Conservation (phyloP, 768 basidiomycete genomes). For the Rhodotorula toruloides region DNA sequence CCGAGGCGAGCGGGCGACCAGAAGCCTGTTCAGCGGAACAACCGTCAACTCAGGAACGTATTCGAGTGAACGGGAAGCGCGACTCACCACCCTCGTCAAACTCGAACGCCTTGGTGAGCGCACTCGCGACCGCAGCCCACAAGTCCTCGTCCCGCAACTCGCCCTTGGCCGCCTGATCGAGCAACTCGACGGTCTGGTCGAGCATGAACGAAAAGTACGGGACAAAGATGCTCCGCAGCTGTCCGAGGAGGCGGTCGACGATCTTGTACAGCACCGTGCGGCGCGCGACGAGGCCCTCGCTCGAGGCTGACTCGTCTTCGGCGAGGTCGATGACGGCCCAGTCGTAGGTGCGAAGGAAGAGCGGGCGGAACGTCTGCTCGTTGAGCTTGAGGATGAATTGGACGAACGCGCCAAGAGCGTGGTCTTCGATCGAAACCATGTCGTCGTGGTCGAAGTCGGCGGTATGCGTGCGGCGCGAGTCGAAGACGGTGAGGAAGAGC, state of each 20-base stretch:
- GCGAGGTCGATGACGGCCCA: constrained; percentile 69
- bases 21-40: constrained; percentile 56
- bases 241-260: constrained; percentile 68
- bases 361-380: constrained; percentile 79
- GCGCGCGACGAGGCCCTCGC: constrained; percentile 51
- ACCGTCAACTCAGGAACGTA: background rate
- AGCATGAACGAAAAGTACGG: constrained; percentile 81
- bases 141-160: constrained; percentile 50
- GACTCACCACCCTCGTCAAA: constrained; percentile 74
- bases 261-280: constrained; percentile 69
- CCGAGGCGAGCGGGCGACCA: constrained; percentile 81
- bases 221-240: constrained; percentile 87
- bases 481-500: constrained; percentile 72
- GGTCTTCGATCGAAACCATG: constrained; percentile 39
- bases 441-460: constrained; percentile 35
- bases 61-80: background rate
- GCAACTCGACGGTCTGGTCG: constrained; percentile 59
- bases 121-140: constrained; percentile 61
- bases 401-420: constrained; percentile 59
- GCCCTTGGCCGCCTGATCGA: constrained; percentile 54
- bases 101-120: constrained; percentile 63
- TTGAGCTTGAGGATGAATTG: constrained; percentile 89
- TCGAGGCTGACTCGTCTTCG: constrained; percentile 46
- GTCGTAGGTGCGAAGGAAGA: constrained; percentile 86
- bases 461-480: constrained; percentile 48